phyloP scores from a whole-genome alignment of 1,284 basidiomycete genomes.

The Austroboletus novae-zelandiae region DNA sequence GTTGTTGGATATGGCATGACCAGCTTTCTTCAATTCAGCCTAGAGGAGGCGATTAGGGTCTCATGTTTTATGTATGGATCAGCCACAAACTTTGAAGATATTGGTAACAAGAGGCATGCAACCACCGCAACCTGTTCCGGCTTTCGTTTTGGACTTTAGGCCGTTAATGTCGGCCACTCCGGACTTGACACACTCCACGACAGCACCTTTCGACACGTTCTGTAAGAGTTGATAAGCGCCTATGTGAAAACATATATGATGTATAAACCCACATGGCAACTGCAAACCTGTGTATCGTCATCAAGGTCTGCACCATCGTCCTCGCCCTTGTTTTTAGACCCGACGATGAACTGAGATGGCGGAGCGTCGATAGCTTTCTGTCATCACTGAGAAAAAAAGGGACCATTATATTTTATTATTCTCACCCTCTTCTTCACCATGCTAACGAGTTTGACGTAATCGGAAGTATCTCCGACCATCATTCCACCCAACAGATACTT shows the following conservation, averaged over 20 bases:
- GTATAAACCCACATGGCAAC: slow-evolving; percentile 48
- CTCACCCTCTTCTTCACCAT: slow-evolving; percentile 68
- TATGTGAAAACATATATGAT: not conserved
- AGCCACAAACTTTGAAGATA: slow-evolving; percentile 42
- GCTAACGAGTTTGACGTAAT: slow-evolving; percentile 70
- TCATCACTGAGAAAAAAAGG: slow-evolving; percentile 2
- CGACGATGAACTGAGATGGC: slow-evolving; percentile 68
- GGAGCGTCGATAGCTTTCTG: slow-evolving; percentile 64
- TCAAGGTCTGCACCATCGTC: slow-evolving; percentile 67
- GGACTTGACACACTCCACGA: slow-evolving; percentile 54
- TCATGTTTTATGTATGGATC: too few species aligned
- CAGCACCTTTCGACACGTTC: slow-evolving; percentile 66
- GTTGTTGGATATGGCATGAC: slow-evolving; percentile 58
- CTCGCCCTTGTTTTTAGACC: slow-evolving; percentile 49
- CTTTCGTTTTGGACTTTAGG: slow-evolving; percentile 70
- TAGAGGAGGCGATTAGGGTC: slow-evolving; percentile 30
- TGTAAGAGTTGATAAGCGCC: slow-evolving; percentile 13
- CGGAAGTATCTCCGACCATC: slow-evolving; percentile 76
- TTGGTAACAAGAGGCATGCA: slow-evolving; percentile 59
- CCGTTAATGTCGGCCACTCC: slow-evolving; percentile 52
- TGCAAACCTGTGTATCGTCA: slow-evolving; percentile 71
- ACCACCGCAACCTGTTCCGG: slow-evolving; percentile 73
- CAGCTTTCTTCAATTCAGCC: slow-evolving; percentile 69
- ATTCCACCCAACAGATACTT: slow-evolving; percentile 75
- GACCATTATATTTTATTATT: not conserved